Evolutionary conservation across 2,329 filamentous ascomycete genomes (phyloP), one percentile per base, ranked within the genome.

Genomic region (Arthroderma uncinatum): DNA sequence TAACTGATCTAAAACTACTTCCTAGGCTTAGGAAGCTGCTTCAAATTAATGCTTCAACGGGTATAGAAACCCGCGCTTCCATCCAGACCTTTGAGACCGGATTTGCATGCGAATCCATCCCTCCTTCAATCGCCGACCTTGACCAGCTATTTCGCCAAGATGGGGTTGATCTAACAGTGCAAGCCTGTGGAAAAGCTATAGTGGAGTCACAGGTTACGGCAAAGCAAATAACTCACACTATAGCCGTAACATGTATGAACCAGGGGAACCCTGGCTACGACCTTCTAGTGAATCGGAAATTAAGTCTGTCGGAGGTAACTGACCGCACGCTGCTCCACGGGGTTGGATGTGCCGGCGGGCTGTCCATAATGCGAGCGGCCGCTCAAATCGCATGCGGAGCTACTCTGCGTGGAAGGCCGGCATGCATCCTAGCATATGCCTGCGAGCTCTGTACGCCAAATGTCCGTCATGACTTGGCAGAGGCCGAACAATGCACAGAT

Each of bases 191-290:
- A 7, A 53, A 53, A 25, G 50, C 28, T 16, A 36, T 53, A 7
- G 30, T 8, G 14, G 50, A 53, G 16, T 34, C n/a, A 14, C n/a
- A 12, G 7, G n/a, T 19, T 28, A 34, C 4, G 10, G 23, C 19
- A 39, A 16, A 12, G 19, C n/a, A 53, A 12, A 53, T 53, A 12
- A 53, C 50, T 2, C 28, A 53, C 30, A 53, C 50, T 10, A n/a
- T 53, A 10, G n/a, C 12, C n/a, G 50, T 39, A 21, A 53, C 50
- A 4, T 36, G 50, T 14, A 53, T 28, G 4, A 53, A 53, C 50
- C 30, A 36, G 12, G 50, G 50, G 4, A 34, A 39, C n/a, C 50
- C 50, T 2, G 50, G 50, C n/a, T 53, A 53, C 30, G 50, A 53
- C n/a, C 50, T 53, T n/a, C 30, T 53, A 2, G 50, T 53, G 9